Conservation (phyloP, 2,329 filamentous ascomycete species). For the Hirsutella thompsonii region DNA sequence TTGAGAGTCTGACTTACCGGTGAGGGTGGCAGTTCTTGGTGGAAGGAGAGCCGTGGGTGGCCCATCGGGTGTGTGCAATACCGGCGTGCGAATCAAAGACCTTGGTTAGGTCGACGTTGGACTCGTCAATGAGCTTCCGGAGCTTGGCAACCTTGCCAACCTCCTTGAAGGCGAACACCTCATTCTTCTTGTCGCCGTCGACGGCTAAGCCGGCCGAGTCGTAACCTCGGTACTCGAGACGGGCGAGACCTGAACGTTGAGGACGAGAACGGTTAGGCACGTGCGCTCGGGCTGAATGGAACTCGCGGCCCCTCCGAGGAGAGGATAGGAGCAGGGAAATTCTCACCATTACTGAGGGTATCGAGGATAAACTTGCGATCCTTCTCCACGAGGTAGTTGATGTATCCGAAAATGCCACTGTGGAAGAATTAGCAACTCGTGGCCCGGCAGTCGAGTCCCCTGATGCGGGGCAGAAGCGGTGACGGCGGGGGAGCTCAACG, state of each 20-base stretch:
- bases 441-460: too few relatives aligned
- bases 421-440: too few relatives aligned
- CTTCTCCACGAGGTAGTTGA: conserved; percentile 99
- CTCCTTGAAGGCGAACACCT: conserved; percentile 96
- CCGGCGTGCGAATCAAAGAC: conserved; percentile 96
- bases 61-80: conserved; percentile 98
- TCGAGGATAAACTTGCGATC: conserved; percentile 93
- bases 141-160: conserved; percentile 98
- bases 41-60: conserved; percentile 90
- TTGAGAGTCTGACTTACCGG: conserved; percentile 46
- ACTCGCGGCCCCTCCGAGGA: too few relatives aligned
- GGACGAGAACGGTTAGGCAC: not conserved
- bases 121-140: conserved; percentile 78
- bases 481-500: conserved; percentile 4
- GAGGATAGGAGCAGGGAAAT: not conserved
- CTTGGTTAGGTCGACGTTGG: conserved; percentile 76
- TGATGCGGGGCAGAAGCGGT: conserved; percentile 7
- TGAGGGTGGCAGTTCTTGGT: conserved; percentile 96
- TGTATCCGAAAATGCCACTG: conserved; percentile 94
- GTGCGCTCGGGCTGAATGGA: too few relatives aligned
- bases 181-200: conserved; percentile 97
- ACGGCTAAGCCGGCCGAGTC: conserved; percentile 93
- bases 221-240: conserved; percentile 97
- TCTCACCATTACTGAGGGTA: conserved; percentile 85
- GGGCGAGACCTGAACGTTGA: conserved; percentile 61